Conservation (phyloP, 495 filamentous ascomycete genomes). For the Penicillium macrosclerotiorum region DNA sequence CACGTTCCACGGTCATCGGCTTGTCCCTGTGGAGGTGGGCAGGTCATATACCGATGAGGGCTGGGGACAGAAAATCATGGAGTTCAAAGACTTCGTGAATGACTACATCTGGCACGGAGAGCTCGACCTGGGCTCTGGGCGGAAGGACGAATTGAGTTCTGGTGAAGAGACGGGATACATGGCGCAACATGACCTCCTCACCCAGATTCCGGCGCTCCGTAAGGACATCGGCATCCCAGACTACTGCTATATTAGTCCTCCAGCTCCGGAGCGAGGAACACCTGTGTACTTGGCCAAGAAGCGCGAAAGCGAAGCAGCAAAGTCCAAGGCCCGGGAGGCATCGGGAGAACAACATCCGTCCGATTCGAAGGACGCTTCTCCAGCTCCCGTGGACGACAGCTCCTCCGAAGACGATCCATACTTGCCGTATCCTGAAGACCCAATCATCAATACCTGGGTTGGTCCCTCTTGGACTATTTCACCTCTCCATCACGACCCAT, state of each 20-base stretch:
- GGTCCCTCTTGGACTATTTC: conserved; percentile 86
- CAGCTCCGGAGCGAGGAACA: conserved; percentile 42
- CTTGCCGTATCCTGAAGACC: conserved; percentile 27
- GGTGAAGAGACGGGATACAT: conserved; percentile 63
- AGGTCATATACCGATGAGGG: conserved; percentile 79
- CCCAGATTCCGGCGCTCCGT: conserved; percentile 75
- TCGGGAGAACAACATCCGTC: neutral
- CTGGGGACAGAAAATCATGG: conserved; percentile 83
- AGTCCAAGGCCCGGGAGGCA: neutral
- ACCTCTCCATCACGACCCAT: conserved; percentile 89
- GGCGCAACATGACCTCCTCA: conserved; percentile 84
- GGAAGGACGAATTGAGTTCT: conserved; percentile 3
- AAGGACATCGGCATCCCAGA: conserved; percentile 80
- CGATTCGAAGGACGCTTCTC: conserved; percentile 38
- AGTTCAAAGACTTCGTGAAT: conserved; percentile 71
- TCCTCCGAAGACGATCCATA: conserved; percentile 8
- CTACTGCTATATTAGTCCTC: conserved; percentile 72
- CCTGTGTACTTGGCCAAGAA: conserved; percentile 48
- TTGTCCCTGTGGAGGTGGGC: conserved; percentile 89
- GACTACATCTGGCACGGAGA: conserved; percentile 48
- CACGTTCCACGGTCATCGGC: conserved; percentile 73
- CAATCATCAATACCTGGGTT: conserved; percentile 83
- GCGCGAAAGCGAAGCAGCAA: conserved; percentile 30
- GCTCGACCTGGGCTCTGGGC: neutral
- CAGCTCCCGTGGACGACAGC: conserved; percentile 6